Conservation (phyloP, 73 alveolate genomes). For the Durusdinium trenchii region DNA sequence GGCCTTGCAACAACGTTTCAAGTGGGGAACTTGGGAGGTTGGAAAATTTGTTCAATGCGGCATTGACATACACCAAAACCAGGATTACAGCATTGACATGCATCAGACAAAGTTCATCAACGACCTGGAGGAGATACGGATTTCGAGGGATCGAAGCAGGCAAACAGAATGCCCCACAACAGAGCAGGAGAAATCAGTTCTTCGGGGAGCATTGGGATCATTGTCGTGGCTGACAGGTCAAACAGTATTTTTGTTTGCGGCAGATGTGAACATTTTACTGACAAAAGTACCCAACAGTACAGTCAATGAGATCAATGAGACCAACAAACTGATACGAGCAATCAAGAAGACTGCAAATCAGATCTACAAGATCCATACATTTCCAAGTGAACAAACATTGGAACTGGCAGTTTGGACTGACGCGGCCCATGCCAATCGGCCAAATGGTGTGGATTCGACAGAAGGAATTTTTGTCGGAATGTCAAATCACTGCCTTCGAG, state of each 20-base stretch:
- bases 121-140: background rate
- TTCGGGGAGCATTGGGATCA: background rate
- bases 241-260: background rate
- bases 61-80: background rate
- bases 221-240: background rate
- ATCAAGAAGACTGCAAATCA: background rate
- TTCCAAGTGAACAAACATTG: background rate
- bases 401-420: background rate
- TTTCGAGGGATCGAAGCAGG: background rate
- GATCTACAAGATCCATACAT: background rate
- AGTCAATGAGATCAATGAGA: background rate
- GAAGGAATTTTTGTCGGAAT: background rate
- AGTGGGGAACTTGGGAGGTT: slow-evolving; percentile 21
- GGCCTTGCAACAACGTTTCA: background rate
- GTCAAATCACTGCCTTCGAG: background rate
- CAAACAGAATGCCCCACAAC: background rate
- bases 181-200: background rate
- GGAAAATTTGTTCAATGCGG: background rate
- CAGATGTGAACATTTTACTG: slow-evolving; percentile 4
- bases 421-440: slow-evolving; percentile 10
- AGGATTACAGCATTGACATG: background rate
- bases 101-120: background rate
- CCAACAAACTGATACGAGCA: background rate
- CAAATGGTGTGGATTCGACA: background rate
- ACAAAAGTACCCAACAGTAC: background rate